A percentile compares a stretch with the other conserved stretches of the same genome.
These are phyloP conservation scores for Tilletia setariae DNA, from an alignment of 1,284 basidiomycete species.

Conservation along the genomic window DNA sequence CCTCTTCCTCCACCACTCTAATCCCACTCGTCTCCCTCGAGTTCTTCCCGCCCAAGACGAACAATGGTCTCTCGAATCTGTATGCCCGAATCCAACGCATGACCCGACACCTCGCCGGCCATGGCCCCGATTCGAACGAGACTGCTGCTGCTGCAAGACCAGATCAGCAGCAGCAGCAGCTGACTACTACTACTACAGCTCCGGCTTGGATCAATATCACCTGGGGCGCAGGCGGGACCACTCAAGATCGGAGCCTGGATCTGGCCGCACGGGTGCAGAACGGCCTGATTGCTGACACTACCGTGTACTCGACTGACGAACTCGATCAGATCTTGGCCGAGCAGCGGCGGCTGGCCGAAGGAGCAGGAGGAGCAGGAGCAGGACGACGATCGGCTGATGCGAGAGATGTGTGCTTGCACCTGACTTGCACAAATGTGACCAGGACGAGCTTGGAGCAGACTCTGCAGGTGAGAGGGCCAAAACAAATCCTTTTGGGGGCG, in stretches of 20 bases:
- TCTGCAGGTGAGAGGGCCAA: conserved; percentile 67
- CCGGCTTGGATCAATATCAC: conserved; percentile 66
- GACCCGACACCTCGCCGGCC: conserved; percentile 65
- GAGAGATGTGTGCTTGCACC: conserved; percentile 85
- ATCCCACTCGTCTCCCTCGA: conserved; percentile 74
- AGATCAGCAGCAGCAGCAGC: not conserved
- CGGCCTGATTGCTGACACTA: conserved; percentile 26
- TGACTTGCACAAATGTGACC: conserved; percentile 94
- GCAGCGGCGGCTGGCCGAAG: not conserved
- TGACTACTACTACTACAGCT: not conserved
- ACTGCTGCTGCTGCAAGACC: not conserved
- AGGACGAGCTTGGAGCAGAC: conserved; percentile 71
- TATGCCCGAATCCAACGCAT: conserved; percentile 48
- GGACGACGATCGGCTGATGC: conserved; percentile 57
- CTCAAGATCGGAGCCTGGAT: conserved; percentile 80
- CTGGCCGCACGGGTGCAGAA: conserved; percentile 58
- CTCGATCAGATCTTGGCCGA: not conserved
- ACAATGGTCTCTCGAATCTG: conserved; percentile 72
- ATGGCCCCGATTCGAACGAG: not conserved
- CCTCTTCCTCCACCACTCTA: not conserved
- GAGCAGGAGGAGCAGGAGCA: not conserved
- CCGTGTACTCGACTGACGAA: not conserved
- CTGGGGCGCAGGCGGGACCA: conserved; percentile 95
- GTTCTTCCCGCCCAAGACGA: conserved; percentile 94
- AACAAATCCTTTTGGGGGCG: too few relatives aligned